phyloP scores from a whole-genome alignment of 2,329 filamentous ascomycete genomes.

The Colletotrichum chrysophilum region DNA sequence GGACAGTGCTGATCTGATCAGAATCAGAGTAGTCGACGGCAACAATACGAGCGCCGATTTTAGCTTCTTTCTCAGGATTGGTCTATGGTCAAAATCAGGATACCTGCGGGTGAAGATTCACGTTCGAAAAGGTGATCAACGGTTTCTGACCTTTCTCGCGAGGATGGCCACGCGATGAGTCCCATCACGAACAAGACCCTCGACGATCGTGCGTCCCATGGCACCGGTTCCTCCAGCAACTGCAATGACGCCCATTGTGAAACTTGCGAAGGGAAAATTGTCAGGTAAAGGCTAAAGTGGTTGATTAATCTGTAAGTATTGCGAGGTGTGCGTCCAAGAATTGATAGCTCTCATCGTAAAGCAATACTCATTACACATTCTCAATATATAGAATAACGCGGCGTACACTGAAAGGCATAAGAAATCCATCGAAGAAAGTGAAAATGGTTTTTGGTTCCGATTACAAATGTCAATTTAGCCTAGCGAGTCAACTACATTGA shows the following conservation, averaged over 20 bases:
- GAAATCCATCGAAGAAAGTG: too few relatives aligned
- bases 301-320: too few relatives aligned
- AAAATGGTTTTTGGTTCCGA: too few relatives aligned
- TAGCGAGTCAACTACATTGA: too few relatives aligned
- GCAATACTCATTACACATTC: too few relatives aligned
- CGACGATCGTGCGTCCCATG: constrained; percentile 50
- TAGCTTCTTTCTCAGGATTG: constrained; percentile 9
- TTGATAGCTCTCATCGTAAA: too few relatives aligned
- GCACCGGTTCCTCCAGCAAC: constrained; percentile 50
- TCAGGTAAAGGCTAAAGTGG: too few relatives aligned
- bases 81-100: neutral
- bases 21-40: constrained; percentile 31
- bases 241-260: constrained; percentile 34
- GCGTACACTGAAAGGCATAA: too few relatives aligned
- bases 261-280: too few relatives aligned
- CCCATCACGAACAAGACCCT: constrained; percentile 36
- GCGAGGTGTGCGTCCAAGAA: too few relatives aligned
- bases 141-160: constrained; percentile 23
- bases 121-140: neutral
- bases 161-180: constrained; percentile 44
- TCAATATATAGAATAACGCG: too few relatives aligned
- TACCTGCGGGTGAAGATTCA: constrained; percentile 35
- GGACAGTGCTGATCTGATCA: constrained; percentile 20
- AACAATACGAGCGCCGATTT: constrained; percentile 27
- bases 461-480: too few relatives aligned